Percentiles rank a stretch among this genome's conserved stretches.
phyloP scores from a whole-genome alignment of 1,139 yeast genomes.

The Magnusiomyces sp. region DNA sequence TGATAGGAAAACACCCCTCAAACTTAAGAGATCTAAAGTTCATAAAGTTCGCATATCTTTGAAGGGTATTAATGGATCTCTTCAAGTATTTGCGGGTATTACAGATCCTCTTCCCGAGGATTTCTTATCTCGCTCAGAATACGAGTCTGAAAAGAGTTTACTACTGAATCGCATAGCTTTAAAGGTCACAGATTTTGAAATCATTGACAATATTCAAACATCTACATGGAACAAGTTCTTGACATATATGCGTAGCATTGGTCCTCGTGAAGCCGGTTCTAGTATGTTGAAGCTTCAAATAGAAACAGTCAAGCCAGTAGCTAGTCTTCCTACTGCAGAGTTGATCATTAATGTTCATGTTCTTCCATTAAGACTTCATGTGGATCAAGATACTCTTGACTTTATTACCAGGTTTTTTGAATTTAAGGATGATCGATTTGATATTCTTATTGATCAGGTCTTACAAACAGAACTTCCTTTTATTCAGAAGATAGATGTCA shows the following conservation, averaged over 20 bases:
- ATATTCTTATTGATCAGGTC: slow-evolving; percentile 37
- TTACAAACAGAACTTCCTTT: slow-evolving; percentile 49
- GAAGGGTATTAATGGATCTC: slow-evolving; percentile 43
- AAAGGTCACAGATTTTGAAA: slow-evolving; percentile 45
- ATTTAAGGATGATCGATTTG: slow-evolving; percentile 66
- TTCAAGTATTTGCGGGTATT: slow-evolving; percentile 41
- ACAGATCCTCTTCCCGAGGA: slow-evolving; percentile 19
- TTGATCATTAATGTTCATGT: slow-evolving; percentile 47
- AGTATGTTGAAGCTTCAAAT: slow-evolving; percentile 52
- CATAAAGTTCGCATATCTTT: slow-evolving; percentile 57
- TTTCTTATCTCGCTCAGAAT: slow-evolving; percentile 3
- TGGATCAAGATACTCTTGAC: slow-evolving; percentile 90
- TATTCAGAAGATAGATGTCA: slow-evolving; percentile 59
- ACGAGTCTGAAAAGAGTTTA: slow-evolving; percentile 34
- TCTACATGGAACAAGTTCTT: slow-evolving; percentile 89
- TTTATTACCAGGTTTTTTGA: slow-evolving; percentile 72
- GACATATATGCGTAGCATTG: slow-evolving; percentile 58
- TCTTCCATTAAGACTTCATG: slow-evolving; percentile 70
- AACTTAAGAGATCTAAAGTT: slow-evolving; percentile 52
- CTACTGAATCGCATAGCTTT: slow-evolving; percentile 41
- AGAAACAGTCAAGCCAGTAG: slow-evolving; percentile 58
- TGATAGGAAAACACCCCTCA: slow-evolving; percentile 36
- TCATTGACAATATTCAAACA: slow-evolving; percentile 71
- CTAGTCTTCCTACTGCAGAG: slow-evolving; percentile 61
- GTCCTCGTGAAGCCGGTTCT: slow-evolving; percentile 62